Evolutionary conservation across 78 protist genomes (phyloP).

Genomic region (Dictyostelium brefeldianum): DNA sequence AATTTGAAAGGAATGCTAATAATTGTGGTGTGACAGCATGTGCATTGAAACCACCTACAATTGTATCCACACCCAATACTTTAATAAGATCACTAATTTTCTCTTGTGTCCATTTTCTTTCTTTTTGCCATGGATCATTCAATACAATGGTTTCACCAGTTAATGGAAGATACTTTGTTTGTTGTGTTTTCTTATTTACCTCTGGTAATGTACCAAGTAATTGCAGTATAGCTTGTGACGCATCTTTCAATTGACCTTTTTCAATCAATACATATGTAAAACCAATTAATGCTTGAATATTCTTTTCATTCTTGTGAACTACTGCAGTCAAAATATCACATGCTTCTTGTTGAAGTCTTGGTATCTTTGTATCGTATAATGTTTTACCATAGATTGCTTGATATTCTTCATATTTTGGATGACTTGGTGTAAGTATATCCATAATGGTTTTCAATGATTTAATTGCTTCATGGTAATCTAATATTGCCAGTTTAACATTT

Average conservation of each 20-base stretch:
- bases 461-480: constrained; percentile 33
- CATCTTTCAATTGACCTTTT: constrained; percentile 33
- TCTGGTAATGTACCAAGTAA: not conserved
- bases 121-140: constrained; percentile 26
- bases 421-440: not conserved
- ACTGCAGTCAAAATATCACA: constrained; percentile 15
- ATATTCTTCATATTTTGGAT: constrained; percentile 12
- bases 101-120: constrained; percentile 48
- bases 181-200: not conserved
- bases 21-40: constrained; percentile 18
- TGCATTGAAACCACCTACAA: not conserved
- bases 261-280: constrained; percentile 56
- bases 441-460: constrained; percentile 26
- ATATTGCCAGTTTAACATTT: not conserved
- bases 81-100: constrained; percentile 16
- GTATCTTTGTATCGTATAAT: constrained; percentile 36
- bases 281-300: constrained; percentile 40
- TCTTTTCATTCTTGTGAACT: constrained; percentile 24
- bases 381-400: constrained; percentile 35
- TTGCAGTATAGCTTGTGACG: not conserved
- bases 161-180: not conserved
- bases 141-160: not conserved
- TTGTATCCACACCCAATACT: not conserved
- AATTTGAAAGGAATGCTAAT: constrained; percentile 58
- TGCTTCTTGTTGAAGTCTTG: constrained; percentile 19